Evolutionary conservation across 2,329 filamentous ascomycete genomes (phyloP).

Genomic region (Elsinoe australis): DNA sequence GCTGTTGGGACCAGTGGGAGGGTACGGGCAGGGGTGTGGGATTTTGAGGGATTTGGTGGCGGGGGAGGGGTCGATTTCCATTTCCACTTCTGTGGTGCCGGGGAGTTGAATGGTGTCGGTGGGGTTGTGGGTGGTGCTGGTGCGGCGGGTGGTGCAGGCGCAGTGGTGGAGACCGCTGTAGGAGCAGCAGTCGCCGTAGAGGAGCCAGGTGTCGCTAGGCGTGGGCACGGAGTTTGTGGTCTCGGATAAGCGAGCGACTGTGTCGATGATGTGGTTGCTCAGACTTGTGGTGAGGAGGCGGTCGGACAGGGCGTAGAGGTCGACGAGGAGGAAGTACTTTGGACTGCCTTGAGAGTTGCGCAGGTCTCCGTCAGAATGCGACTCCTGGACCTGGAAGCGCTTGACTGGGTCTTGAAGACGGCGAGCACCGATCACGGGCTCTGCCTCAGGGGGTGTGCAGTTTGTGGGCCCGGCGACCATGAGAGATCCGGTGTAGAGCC

Average conservation of each 20-base stretch:
- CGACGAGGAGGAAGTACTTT: slow-evolving; percentile 44
- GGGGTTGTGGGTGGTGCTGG: background rate
- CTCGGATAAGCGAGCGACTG: slow-evolving; percentile 40
- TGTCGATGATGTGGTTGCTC: slow-evolving; percentile 39
- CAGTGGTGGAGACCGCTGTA: slow-evolving; percentile 12
- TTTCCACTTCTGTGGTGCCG: background rate
- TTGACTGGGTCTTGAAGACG: slow-evolving; percentile 15
- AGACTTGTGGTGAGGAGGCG: slow-evolving; percentile 40
- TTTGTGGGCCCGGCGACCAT: slow-evolving; percentile 19
- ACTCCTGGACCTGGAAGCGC: slow-evolving; percentile 1
- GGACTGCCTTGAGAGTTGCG: slow-evolving; percentile 41
- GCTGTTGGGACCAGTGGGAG: slow-evolving; percentile 23
- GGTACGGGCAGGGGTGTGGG: slow-evolving; percentile 27
- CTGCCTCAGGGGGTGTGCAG: slow-evolving; percentile 1
- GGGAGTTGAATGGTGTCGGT: background rate
- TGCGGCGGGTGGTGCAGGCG: slow-evolving; percentile 11
- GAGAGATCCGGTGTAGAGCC: slow-evolving; percentile 42
- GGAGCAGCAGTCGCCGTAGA: slow-evolving; percentile 33
- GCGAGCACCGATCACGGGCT: slow-evolving; percentile 19
- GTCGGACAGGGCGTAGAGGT: slow-evolving; percentile 42
- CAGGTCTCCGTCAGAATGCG: slow-evolving; percentile 30
- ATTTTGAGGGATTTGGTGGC: background rate
- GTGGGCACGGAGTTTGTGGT: slow-evolving; percentile 44
- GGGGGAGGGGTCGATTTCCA: background rate
- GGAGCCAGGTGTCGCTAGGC: slow-evolving; percentile 41